A percentile compares a stretch with the other conserved stretches of the same genome.
These are phyloP conservation scores for Drosera spatulata DNA, from an alignment of 179 eudicot genomes.

Conservation along the genomic window DNA sequence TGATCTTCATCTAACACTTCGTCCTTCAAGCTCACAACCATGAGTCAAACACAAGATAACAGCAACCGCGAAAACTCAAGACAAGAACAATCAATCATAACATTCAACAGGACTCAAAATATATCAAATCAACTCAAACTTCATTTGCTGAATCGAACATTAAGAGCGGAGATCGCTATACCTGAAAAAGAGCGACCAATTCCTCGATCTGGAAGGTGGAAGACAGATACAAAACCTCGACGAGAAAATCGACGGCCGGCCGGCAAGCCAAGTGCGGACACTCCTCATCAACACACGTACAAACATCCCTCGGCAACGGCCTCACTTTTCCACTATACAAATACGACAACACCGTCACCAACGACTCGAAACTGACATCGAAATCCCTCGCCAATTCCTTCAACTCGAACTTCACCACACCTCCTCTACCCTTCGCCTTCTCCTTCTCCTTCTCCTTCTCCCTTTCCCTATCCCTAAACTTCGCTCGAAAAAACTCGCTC, in stretches of 20 bases:
- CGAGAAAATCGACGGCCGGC: slow-evolving; percentile 58
- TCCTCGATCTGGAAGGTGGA: slow-evolving; percentile 54
- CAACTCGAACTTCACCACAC: slow-evolving; percentile 32
- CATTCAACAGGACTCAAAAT: too few relatives aligned
- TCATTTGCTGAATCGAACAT: neutral
- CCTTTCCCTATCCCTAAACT: slow-evolving; percentile 12
- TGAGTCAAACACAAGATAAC: too few relatives aligned
- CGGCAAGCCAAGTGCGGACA: slow-evolving; percentile 60
- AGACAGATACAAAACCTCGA: slow-evolving; percentile 60
- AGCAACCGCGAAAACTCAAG: too few relatives aligned
- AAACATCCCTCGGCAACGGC: slow-evolving; percentile 36
- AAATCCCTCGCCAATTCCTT: slow-evolving; percentile 45
- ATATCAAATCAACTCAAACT: neutral
- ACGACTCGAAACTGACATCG: slow-evolving; percentile 56
- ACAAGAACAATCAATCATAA: too few relatives aligned
- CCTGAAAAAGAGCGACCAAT: slow-evolving; percentile 69
- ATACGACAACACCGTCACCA: slow-evolving; percentile 50
- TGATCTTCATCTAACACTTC: too few relatives aligned
- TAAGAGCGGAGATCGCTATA: slow-evolving; percentile 4
- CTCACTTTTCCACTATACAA: slow-evolving; percentile 58
- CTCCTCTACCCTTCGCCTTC: slow-evolving; percentile 4
- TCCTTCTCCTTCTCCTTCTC: slow-evolving; percentile 8
- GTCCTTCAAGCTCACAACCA: too few relatives aligned
- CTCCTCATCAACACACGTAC: slow-evolving; percentile 63
- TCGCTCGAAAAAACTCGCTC: slow-evolving; percentile 30